Percentiles rank a stretch among this genome's conserved stretches.
phyloP scores from a whole-genome alignment of 1,284 basidiomycete species.

The Marasmius tenuissimus region DNA sequence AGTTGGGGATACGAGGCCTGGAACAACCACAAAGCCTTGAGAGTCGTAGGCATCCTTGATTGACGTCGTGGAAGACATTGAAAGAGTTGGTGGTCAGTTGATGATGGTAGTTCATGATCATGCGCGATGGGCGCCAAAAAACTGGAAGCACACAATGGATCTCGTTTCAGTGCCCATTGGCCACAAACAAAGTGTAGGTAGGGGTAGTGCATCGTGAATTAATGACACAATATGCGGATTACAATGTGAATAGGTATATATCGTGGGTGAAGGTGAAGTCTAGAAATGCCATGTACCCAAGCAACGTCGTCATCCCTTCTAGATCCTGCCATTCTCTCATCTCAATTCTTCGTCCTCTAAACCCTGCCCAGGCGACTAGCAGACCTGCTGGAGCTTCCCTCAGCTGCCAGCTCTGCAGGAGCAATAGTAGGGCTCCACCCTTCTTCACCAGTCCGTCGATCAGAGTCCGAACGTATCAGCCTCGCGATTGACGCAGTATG shows the following conservation, averaged over 20 bases:
- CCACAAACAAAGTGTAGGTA: too few relatives aligned
- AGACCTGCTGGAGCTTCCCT: not conserved
- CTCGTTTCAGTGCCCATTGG: not conserved
- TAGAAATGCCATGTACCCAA: too few relatives aligned
- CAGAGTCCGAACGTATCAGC: conserved; percentile 48
- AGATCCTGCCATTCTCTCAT: too few relatives aligned
- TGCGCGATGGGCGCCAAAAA: not conserved
- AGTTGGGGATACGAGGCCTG: conserved; percentile 50
- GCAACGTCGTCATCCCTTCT: too few relatives aligned
- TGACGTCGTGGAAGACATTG: conserved; percentile 12
- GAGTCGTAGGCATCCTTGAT: conserved; percentile 48
- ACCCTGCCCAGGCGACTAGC: not conserved
- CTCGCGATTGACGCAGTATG: conserved; percentile 83
- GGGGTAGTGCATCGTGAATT: too few relatives aligned
- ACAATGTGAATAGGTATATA: too few relatives aligned
- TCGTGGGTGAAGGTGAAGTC: too few relatives aligned
- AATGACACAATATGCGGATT: too few relatives aligned
- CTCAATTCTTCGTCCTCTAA: too few relatives aligned
- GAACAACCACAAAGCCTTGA: conserved; percentile 76
- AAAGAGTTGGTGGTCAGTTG: not conserved
- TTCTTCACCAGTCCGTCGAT: not conserved
- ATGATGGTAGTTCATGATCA: not conserved
- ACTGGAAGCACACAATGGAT: not conserved
- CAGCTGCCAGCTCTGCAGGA: not conserved
- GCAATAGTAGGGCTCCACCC: not conserved